These are phyloP conservation scores for Sporisorium scitamineum DNA, from an alignment of 1,284 basidiomycete genomes.

Conservation along the genomic window DNA sequence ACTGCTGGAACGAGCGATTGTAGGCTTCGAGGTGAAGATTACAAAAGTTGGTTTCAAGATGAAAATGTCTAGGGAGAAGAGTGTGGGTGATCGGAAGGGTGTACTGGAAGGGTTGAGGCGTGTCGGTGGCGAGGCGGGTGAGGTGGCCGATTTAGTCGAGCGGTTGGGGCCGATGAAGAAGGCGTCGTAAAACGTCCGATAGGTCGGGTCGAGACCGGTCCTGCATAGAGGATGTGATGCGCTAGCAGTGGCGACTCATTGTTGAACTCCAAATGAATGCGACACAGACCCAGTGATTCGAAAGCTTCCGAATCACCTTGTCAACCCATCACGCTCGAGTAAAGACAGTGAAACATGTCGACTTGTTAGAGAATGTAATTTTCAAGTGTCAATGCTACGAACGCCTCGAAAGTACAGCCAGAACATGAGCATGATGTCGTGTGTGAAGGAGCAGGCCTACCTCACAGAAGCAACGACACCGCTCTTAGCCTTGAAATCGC, in stretches of 20 bases:
- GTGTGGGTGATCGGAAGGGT: conserved; percentile 69
- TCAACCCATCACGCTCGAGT: neutral
- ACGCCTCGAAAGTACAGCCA: too few relatives aligned
- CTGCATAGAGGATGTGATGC: too few relatives aligned
- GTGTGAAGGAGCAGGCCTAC: neutral
- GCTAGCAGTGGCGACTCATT: too few relatives aligned
- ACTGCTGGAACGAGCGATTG: conserved; percentile 70
- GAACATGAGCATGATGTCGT: too few relatives aligned
- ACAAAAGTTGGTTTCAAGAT: conserved; percentile 70
- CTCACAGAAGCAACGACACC: neutral
- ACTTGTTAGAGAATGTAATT: neutral
- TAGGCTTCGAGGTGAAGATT: conserved; percentile 70
- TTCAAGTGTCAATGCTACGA: too few relatives aligned
- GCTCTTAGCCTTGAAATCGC: conserved; percentile 36
- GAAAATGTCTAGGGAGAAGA: conserved; percentile 71
- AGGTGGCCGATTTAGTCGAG: conserved; percentile 12
- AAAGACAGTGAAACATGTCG: neutral
- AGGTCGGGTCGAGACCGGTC: too few relatives aligned
- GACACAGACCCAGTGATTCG: too few relatives aligned
- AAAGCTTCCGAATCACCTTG: too few relatives aligned
- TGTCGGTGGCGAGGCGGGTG: conserved; percentile 47
- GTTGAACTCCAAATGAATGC: too few relatives aligned
- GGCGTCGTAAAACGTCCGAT: neutral
- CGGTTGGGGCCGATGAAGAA: conserved; percentile 7
- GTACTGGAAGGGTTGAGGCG: conserved; percentile 69